phyloP scores from a whole-genome alignment of 2,329 filamentous ascomycete species.

The Monilinia fructigena region DNA sequence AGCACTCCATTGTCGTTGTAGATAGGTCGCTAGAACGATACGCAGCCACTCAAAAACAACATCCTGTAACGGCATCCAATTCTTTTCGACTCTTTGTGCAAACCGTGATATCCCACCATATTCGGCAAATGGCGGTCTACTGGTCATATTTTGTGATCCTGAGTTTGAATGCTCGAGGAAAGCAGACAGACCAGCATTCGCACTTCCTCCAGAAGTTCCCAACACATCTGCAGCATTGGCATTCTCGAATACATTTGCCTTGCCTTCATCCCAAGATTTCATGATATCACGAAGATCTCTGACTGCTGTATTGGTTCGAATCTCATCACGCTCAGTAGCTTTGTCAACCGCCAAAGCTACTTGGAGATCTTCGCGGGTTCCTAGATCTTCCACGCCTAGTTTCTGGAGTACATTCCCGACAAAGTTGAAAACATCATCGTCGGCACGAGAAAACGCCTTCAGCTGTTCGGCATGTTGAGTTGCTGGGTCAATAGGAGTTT shows the following conservation, averaged over 20 bases:
- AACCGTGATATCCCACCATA: slow-evolving; percentile 53
- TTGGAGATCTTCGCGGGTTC: slow-evolving; percentile 35
- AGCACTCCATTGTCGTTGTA: slow-evolving; percentile 57
- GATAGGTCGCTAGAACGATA: slow-evolving; percentile 52
- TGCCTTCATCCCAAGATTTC: slow-evolving; percentile 43
- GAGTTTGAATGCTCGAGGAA: slow-evolving; percentile 64
- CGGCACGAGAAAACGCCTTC: slow-evolving; percentile 40
- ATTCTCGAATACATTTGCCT: slow-evolving; percentile 39
- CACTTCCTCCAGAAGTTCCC: slow-evolving; percentile 35
- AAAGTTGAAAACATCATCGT: slow-evolving; percentile 38
- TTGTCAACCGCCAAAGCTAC: slow-evolving; percentile 30
- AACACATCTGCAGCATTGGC: slow-evolving; percentile 39
- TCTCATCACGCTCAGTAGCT: slow-evolving; percentile 28
- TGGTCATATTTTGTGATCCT: slow-evolving; percentile 50
- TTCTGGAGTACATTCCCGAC: slow-evolving; percentile 35
- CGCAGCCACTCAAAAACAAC: slow-evolving; percentile 59
- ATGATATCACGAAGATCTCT: slow-evolving; percentile 43
- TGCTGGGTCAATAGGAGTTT: slow-evolving; percentile 51
- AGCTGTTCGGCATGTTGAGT: slow-evolving; percentile 55
- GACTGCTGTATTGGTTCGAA: slow-evolving; percentile 35
- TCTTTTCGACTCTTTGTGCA: slow-evolving; percentile 48
- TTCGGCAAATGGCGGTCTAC: slow-evolving; percentile 52
- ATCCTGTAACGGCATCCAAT: slow-evolving; percentile 56
- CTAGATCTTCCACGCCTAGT: slow-evolving; percentile 38
- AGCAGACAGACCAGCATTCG: slow-evolving; percentile 52